Conservation (phyloP, 495 filamentous ascomycete species). For the Trichodelitschia bisporula region DNA sequence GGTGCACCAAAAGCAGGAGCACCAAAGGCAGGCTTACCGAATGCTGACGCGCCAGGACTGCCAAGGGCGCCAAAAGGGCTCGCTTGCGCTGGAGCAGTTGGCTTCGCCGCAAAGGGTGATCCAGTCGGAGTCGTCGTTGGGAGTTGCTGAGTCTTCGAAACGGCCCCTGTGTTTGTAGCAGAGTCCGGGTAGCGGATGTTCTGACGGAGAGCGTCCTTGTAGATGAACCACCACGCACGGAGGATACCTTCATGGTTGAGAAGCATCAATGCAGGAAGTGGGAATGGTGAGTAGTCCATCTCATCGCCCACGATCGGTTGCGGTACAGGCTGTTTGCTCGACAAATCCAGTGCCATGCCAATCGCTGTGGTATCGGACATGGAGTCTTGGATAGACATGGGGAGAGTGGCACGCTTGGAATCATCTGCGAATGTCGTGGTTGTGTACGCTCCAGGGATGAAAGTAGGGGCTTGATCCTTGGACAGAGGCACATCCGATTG, state of each 20-base stretch:
- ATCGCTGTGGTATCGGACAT: constrained; percentile 51
- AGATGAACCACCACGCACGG: constrained; percentile 72
- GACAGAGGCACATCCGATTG: constrained; percentile 41
- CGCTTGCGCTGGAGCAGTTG: constrained; percentile 1
- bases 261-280: constrained; percentile 65
- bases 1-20: neutral
- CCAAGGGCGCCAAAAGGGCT: neutral
- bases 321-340: constrained; percentile 48
- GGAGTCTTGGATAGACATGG: constrained; percentile 28
- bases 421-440: constrained; percentile 53
- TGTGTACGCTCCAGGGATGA: constrained; percentile 32
- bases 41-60: constrained; percentile 1
- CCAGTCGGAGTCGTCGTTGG: constrained; percentile 8
- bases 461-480: constrained; percentile 23
- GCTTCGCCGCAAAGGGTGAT: constrained; percentile 4
- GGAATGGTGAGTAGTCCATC: constrained; percentile 49
- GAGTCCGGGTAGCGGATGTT: constrained; percentile 49
- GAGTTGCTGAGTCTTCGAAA: constrained; percentile 8
- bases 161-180: too few relatives aligned
- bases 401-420: constrained; percentile 48
- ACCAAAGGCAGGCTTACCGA: constrained; percentile 1
- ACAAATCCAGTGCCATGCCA: constrained; percentile 62
- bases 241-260: constrained; percentile 79
- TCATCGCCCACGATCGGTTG: constrained; percentile 52
- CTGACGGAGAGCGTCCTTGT: constrained; percentile 58